Evolutionary conservation across 768 basidiomycete species (phyloP).

Genomic region (Agaricus sinodeliciosus): DNA sequence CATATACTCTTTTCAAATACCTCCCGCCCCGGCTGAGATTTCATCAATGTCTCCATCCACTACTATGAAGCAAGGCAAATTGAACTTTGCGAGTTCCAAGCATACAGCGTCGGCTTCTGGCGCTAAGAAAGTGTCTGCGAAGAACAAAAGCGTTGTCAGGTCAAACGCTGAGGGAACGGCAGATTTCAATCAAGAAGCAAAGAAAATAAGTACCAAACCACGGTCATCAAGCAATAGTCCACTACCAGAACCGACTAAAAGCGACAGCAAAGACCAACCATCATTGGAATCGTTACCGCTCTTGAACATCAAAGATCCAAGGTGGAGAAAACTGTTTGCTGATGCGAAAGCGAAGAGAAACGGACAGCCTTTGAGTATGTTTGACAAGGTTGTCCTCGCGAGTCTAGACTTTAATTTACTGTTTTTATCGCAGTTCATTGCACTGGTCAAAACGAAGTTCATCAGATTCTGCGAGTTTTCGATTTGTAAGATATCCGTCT

Average conservation of each 20-base stretch:
- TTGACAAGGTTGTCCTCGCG: background rate
- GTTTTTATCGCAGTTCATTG: slow-evolving; percentile 48
- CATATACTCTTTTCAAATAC: background rate
- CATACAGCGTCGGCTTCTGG: slow-evolving; percentile 28
- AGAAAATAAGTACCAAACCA: slow-evolving; percentile 3
- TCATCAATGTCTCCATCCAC: slow-evolving; percentile 1
- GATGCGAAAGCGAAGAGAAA: slow-evolving; percentile 50
- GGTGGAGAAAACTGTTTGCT: slow-evolving; percentile 45
- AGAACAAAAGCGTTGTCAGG: slow-evolving; percentile 9
- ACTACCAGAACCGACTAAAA: slow-evolving; percentile 14
- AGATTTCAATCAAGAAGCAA: background rate
- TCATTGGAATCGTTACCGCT: slow-evolving; percentile 22
- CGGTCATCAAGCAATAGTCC: slow-evolving; percentile 9
- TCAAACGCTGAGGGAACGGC: background rate
- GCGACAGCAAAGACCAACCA: slow-evolving; percentile 12
- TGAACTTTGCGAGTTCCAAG: slow-evolving; percentile 41
- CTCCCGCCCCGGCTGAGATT: background rate
- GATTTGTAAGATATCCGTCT: slow-evolving; percentile 48
- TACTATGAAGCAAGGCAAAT: slow-evolving; percentile 35
- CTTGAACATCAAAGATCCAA: slow-evolving; percentile 40
- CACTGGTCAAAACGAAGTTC: slow-evolving; percentile 51
- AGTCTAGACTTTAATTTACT: background rate
- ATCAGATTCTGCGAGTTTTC: slow-evolving; percentile 73
- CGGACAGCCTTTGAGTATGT: slow-evolving; percentile 52
- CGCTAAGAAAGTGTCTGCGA: slow-evolving; percentile 17